A percentile compares a stretch with the other conserved stretches of the same genome.
Conservation (phyloP, 805 yeast species). For the Zygosaccharomyces rouxii region DNA sequence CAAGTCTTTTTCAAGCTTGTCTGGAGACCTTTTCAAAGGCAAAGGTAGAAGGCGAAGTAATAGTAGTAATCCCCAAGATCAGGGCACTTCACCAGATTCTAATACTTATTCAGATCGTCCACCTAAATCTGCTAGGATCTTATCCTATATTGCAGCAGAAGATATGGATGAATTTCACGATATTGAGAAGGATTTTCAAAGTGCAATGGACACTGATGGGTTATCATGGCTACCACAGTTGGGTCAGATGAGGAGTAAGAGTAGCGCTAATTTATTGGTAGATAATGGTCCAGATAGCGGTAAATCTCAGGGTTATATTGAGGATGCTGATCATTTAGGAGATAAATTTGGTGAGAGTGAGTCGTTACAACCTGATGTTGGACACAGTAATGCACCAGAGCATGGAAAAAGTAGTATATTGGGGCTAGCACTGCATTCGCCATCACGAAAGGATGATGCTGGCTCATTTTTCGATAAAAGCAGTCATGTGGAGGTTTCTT, state of each 20-base stretch:
- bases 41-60: conserved; percentile 13
- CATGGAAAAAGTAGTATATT: background rate
- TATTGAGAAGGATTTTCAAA: conserved; percentile 30
- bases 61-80: conserved; percentile 8
- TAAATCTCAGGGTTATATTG: conserved; percentile 1
- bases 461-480: conserved; percentile 7
- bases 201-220: conserved; percentile 27
- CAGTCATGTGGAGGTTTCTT: conserved; percentile 9
- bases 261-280: conserved; percentile 7
- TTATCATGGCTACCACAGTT: conserved; percentile 31
- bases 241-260: conserved; percentile 23
- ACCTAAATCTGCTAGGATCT: conserved; percentile 27
- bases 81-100: conserved; percentile 7
- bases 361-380: conserved; percentile 4
- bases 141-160: conserved; percentile 30
- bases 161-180: conserved; percentile 34
- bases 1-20: conserved; percentile 3
- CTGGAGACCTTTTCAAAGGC: conserved; percentile 3
- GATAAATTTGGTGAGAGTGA: background rate
- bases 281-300: conserved; percentile 4
- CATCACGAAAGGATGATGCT: background rate
- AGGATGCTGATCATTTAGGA: background rate
- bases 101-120: conserved; percentile 14
- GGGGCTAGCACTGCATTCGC: background rate
- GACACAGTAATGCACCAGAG: background rate